These are phyloP conservation scores for Trichoderma asperelloides DNA, from an alignment of 495 filamentous ascomycete species.

Conservation along the genomic window DNA sequence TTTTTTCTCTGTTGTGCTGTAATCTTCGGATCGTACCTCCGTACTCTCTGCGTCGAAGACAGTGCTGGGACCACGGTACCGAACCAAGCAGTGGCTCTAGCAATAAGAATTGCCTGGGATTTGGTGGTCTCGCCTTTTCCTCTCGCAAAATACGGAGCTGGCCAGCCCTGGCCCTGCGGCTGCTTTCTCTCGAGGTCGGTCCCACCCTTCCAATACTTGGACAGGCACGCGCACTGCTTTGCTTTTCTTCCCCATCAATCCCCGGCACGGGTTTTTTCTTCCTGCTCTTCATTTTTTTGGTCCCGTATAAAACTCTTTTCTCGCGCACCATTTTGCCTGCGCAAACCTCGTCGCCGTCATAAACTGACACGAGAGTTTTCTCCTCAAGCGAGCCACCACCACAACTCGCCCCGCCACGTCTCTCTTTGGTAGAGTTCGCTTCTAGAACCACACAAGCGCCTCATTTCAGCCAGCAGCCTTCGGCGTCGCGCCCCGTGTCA, in stretches of 20 bases:
- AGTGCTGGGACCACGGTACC: background rate
- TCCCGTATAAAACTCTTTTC: conserved; percentile 1
- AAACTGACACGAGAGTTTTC: background rate
- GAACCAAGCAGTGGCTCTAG: background rate
- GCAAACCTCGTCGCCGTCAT: conserved; percentile 2
- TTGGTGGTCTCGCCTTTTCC: background rate
- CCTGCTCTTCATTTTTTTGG: background rate
- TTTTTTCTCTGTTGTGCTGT: too few relatives aligned
- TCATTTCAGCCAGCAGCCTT: background rate
- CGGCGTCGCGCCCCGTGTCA: background rate
- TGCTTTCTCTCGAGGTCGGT: background rate
- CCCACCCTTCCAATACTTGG: background rate
- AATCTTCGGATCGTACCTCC: background rate
- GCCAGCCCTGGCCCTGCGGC: background rate
- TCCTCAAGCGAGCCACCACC: background rate
- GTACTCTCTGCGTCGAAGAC: too few relatives aligned
- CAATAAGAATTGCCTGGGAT: too few relatives aligned
- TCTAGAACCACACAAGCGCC: conserved; percentile 2
- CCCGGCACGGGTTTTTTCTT: background rate
- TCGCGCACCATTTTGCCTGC: background rate
- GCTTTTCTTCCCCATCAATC: background rate
- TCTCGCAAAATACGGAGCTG: background rate
- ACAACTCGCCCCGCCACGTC: background rate
- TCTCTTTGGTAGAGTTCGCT: background rate
- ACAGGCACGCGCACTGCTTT: background rate